phyloP scores from a whole-genome alignment of 164 flowering plant genomes.

The Stephania cephalantha region DNA sequence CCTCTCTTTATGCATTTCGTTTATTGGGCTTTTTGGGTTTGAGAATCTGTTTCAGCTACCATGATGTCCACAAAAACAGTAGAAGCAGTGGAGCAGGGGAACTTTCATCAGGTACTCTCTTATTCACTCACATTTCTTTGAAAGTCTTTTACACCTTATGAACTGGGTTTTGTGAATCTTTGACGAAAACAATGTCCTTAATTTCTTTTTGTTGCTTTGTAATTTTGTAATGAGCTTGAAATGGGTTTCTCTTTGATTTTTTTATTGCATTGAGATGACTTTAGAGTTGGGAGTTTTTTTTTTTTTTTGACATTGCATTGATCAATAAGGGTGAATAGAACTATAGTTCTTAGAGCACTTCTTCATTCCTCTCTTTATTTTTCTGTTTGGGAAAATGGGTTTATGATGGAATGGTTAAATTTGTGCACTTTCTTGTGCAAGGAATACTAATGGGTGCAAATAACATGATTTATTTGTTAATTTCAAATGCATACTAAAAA shows the following conservation, averaged over 20 bases:
- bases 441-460: neutral
- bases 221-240: no score
- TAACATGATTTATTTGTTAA: no score
- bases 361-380: neutral
- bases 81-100: conserved; percentile 30
- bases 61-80: conserved; percentile 29
- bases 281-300: neutral
- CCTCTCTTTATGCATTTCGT: neutral
- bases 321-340: neutral
- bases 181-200: neutral
- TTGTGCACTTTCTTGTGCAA: neutral
- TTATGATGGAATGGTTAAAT: neutral
- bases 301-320: neutral
- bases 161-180: neutral
- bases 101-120: conserved; percentile 26
- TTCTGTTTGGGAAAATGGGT: neutral
- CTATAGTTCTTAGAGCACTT: neutral
- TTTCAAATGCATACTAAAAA: no score
- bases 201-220: neutral
- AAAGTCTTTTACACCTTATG: neutral
- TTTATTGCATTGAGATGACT: neutral
- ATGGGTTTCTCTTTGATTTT: no score
- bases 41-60: conserved; percentile 5
- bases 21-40: conserved; percentile 3
- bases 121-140: neutral